Base-by-base conservation (phyloP, 208 protist species). In the Trypanosoma congolense region DNA sequence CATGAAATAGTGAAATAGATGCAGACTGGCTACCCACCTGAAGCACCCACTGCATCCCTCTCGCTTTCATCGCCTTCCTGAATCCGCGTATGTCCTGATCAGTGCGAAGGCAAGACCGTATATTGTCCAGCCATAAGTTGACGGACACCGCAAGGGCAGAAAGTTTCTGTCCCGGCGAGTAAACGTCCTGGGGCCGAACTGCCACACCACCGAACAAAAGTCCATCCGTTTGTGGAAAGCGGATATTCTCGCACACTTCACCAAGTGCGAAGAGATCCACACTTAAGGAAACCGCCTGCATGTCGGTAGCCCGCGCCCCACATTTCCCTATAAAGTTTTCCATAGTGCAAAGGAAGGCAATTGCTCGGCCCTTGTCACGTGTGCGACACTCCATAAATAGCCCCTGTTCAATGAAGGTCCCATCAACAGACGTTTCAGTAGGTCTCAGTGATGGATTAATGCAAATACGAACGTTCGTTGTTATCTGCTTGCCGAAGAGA, bases 291-390 rank as follows among this genome's bases (percentile, higher is more conserved):
- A 79, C 74, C 5, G 69, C 79, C 16, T 56, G 54, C 10, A 83
- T 61, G 40, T 83, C 73, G 8, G 57, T 28, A 30, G 63, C 61
- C 18, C 58, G 52, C 21, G 80, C 60, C 53, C 50, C 45, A 50
- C 72, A 85, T 42, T 61, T 69, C 10, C 47, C 43, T 9, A 64
- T 73, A 50, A 85, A 91, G 56, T 87, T 82, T 52, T 87, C 75
- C 38, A 91, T 40, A 16, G 31, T 52, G 51, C 83, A 91, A 16
- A 62, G 78, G 73, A 91, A 82, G 28, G 83, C 83, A 24, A 91
- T 58, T 4, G 79, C 65, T 10, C 53, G 41, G 19, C 42, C 30
- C 31, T 46, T 54, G 6, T 57, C 65, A 14, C 33, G 43, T 31
- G 64, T 62, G 48, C 44, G 72, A 53, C 16, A 69, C 44, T 69